These are phyloP conservation scores for Lotmaria passim DNA, from an alignment of 208 protist genomes.

Conservation along the genomic window DNA sequence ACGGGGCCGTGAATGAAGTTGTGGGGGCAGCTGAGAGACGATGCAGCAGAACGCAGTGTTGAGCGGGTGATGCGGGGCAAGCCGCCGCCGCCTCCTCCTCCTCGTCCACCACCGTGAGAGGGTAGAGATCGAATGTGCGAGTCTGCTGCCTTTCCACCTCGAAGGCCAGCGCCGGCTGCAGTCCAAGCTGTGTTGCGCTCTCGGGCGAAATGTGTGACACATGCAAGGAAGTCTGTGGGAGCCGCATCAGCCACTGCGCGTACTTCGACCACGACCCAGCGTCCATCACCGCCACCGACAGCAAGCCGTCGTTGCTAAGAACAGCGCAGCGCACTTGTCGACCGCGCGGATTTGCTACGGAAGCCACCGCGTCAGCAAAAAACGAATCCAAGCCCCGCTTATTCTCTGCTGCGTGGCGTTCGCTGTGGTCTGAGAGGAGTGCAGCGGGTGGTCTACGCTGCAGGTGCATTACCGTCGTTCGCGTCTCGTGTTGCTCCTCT, in stretches of 20 bases:
- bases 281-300: conserved; percentile 19
- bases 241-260: conserved; percentile 15
- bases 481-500: background rate
- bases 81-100: background rate
- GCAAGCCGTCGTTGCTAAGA: background rate
- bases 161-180: background rate
- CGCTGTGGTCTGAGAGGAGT: background rate
- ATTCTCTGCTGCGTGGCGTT: background rate
- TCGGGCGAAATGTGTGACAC: background rate
- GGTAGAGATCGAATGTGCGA: background rate
- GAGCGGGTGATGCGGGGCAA: background rate
- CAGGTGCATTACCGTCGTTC: background rate
- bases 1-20: background rate
- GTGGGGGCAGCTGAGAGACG: background rate
- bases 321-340: conserved; percentile 16
- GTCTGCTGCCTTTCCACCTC: background rate
- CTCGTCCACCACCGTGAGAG: conserved; percentile 2
- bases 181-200: too few relatives aligned
- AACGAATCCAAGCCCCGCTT: background rate
- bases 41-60: conserved; percentile 3
- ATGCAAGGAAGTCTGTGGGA: conserved; percentile 3
- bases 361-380: background rate
- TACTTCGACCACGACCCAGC: conserved; percentile 25
- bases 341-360: background rate
- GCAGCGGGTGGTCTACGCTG: conserved; percentile 6